Base-by-base conservation (phyloP, 352 stramenopile species). In the Peronospora farinosa region DNA sequence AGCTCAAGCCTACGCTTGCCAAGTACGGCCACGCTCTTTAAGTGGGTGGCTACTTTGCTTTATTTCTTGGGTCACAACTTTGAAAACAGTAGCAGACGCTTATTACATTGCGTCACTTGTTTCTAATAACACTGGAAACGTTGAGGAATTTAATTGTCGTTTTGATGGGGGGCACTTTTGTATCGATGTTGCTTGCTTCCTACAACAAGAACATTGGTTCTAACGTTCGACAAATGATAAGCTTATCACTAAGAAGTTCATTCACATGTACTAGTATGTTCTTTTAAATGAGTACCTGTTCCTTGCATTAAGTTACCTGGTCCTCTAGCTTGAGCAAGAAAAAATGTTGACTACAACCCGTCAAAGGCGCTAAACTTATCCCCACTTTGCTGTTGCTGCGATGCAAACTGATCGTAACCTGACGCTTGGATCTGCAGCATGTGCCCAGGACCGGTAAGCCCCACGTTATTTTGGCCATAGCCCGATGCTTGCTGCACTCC, bases 361-460 rank as follows among this genome's bases (percentile, higher is more conserved):
- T 88, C 71, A 45, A 93, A 93, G 15, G 82, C 79, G 40, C 78
- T 88, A 68, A 89, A 93, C 52, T 74, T 78, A 55, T 93, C 80
- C 32, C 37, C 60, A 35, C 38, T 65, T 57, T 72, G 63, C 47
- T 80, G 72, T 27, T 79, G 76, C 46, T 78, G 68, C 17, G 75
- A 69, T 6, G 59, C 65, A 44, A 75, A 83, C 33, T 57, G 65
- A 51, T 80, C 64, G 51, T 75, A 84, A 10, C 67, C 54, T 23
- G 61, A 47, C 2, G 74, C 73, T 60, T 91, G 79, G 35, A 91
- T 79, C 56, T 91, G 79, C 30, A 91, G 63, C 60, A 84, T 72
- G 41, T 78, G 69, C 0, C 77, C 69, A 1, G 76, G 79, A 12
- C 75, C 79, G 12, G 73, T 64, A 35, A 86, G 60, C 7, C 67